Percentiles rank a stretch among this genome's conserved stretches.
phyloP scores from a whole-genome alignment of 768 basidiomycete genomes.

The Tricholoma sp. region DNA sequence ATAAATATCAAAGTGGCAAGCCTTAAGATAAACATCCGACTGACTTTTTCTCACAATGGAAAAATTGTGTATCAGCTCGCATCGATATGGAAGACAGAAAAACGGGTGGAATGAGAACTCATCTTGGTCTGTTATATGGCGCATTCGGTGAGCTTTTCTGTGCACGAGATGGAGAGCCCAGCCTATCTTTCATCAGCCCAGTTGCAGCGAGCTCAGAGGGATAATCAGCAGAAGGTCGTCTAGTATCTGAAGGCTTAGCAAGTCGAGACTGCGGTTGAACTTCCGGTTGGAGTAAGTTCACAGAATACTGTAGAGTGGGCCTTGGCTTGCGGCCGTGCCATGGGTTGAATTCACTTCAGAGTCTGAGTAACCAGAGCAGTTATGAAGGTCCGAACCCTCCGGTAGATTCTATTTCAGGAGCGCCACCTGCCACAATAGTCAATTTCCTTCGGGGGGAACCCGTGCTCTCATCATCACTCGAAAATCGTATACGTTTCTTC shows the following conservation, averaged over 20 bases:
- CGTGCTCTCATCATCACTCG: neutral
- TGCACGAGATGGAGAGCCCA: neutral
- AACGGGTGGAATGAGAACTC: conserved; percentile 22
- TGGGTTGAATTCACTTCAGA: too few relatives aligned
- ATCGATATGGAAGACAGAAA: conserved; percentile 38
- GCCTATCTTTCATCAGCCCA: neutral
- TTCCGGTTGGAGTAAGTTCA: neutral
- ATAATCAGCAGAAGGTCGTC: neutral
- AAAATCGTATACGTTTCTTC: conserved; percentile 4
- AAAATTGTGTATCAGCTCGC: conserved; percentile 41
- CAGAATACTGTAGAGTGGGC: neutral
- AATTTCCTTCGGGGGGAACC: neutral
- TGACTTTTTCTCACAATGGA: conserved; percentile 28
- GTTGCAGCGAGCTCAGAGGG: neutral
- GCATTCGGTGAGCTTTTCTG: conserved; percentile 14
- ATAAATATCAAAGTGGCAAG: conserved; percentile 10
- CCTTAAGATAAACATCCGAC: neutral
- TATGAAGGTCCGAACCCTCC: neutral
- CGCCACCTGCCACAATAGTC: neutral
- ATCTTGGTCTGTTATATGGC: conserved; percentile 22
- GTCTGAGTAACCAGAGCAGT: neutral
- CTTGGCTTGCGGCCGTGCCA: too few relatives aligned
- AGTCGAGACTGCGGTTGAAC: neutral
- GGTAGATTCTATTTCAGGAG: neutral
- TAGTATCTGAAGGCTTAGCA: neutral